Evolutionary conservation across 179 eudicot species (phyloP).

Genomic region (Gypsophila paniculata): DNA sequence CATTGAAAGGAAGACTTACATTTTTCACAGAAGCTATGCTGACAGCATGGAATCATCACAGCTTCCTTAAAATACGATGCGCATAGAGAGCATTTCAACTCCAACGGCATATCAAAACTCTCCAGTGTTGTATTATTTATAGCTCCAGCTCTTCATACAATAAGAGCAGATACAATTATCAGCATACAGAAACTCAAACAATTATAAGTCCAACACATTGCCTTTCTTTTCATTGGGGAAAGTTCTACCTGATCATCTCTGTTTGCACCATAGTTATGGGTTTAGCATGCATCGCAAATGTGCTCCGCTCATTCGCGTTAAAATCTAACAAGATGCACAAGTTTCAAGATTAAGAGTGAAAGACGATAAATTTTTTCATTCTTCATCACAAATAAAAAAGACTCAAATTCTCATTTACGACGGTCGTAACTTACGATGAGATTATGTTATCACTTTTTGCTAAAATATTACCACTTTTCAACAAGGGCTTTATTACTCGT

Average conservation of each 20-base stretch:
- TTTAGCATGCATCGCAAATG: slow-evolving; percentile 26
- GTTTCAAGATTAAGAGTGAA: slow-evolving; percentile 2
- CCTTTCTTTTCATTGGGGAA: not conserved
- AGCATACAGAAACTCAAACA: slow-evolving; percentile 3
- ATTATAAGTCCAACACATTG: not conserved
- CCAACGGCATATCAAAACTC: slow-evolving; percentile 43
- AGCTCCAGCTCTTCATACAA: slow-evolving; percentile 26
- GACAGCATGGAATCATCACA: slow-evolving; percentile 86
- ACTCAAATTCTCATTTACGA: too few species aligned
- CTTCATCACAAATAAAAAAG: slow-evolving; percentile 2
- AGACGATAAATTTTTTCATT: not conserved
- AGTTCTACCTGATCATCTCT: slow-evolving; percentile 38
- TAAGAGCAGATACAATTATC: slow-evolving; percentile 8
- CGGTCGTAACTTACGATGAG: too few species aligned
- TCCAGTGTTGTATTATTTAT: slow-evolving; percentile 27
- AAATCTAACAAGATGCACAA: slow-evolving; percentile 24
- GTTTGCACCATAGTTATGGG: slow-evolving; percentile 28
- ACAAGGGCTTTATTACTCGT: too few species aligned
- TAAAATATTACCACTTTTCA: too few species aligned
- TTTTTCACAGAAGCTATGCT: slow-evolving; percentile 65
- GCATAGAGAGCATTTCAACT: slow-evolving; percentile 63
- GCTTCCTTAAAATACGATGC: slow-evolving; percentile 58
- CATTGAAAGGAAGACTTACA: slow-evolving; percentile 39
- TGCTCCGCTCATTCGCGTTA: slow-evolving; percentile 30
- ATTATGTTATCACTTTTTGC: too few species aligned